Conservation (phyloP, 73 alveolate species). For the Tetrahymena elliotti region DNA sequence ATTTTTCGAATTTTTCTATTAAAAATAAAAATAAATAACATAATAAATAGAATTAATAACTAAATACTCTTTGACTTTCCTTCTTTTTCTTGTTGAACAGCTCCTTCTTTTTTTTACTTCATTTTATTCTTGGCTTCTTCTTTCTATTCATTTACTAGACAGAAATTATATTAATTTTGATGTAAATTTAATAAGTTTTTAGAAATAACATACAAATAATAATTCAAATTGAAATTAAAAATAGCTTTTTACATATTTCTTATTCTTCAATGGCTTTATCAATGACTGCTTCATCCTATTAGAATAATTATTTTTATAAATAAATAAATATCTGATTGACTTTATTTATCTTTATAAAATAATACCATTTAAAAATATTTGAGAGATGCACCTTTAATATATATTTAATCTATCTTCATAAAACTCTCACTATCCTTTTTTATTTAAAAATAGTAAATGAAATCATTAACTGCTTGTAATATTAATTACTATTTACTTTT, state of each 20-base stretch:
- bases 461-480: not conserved
- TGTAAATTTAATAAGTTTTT: not conserved
- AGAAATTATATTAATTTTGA: not conserved
- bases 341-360: not conserved
- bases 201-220: not conserved
- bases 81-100: not conserved
- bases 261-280: slow-evolving; percentile 38
- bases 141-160: not conserved
- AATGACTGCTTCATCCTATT: slow-evolving; percentile 16
- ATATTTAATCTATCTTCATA: slow-evolving; percentile 12
- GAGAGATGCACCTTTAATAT: slow-evolving; percentile 29
- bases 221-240: not conserved
- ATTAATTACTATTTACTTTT: not conserved
- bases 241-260: slow-evolving; percentile 22
- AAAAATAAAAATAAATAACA: not conserved
- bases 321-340: not conserved
- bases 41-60: not conserved
- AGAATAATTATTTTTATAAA: not conserved
- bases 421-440: slow-evolving; percentile 16
- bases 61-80: not conserved
- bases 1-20: not conserved
- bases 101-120: not conserved
- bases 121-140: not conserved
- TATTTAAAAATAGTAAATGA: not conserved
- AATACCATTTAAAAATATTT: slow-evolving; percentile 32